A percentile compares a stretch with the other conserved stretches of the same genome.
phyloP scores from a whole-genome alignment of 1,284 basidiomycete genomes.

The Ganoderma lingzhi region DNA sequence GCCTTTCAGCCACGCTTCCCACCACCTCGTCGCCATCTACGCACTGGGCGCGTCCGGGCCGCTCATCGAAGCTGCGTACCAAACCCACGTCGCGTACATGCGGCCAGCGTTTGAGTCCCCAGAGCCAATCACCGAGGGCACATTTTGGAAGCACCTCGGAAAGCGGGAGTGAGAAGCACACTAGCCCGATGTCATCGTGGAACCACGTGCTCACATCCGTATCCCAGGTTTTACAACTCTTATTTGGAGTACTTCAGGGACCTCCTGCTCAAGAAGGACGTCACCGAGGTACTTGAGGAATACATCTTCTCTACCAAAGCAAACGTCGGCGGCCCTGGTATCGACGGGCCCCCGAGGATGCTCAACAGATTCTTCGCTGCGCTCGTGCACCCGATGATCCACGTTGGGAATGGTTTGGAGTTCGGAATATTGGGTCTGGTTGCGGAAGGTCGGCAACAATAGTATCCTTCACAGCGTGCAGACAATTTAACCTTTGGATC shows the following conservation, averaged over 20 bases:
- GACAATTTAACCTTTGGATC: neutral
- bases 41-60: constrained; percentile 52
- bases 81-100: constrained; percentile 50
- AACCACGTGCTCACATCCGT: neutral
- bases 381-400: constrained; percentile 71
- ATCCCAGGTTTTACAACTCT: constrained; percentile 59
- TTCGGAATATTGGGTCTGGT: constrained; percentile 69
- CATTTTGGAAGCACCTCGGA: constrained; percentile 50
- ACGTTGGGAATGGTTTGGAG: constrained; percentile 69
- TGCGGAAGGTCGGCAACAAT: constrained; percentile 58
- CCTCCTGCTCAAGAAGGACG: constrained; percentile 52
- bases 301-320: constrained; percentile 63
- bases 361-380: constrained; percentile 65
- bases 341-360: constrained; percentile 51
- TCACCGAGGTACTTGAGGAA: constrained; percentile 55
- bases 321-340: constrained; percentile 48
- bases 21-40: constrained; percentile 60
- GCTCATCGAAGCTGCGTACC: constrained; percentile 52
- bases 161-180: constrained; percentile 4
- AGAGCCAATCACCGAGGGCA: constrained; percentile 48
- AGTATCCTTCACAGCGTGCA: neutral
- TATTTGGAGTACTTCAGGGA: constrained; percentile 67
- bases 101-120: constrained; percentile 51
- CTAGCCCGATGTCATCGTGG: neutral
- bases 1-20: constrained; percentile 53